Evolutionary conservation across 768 basidiomycete species (phyloP).

Genomic region (Strobilomyces dryophilus): DNA sequence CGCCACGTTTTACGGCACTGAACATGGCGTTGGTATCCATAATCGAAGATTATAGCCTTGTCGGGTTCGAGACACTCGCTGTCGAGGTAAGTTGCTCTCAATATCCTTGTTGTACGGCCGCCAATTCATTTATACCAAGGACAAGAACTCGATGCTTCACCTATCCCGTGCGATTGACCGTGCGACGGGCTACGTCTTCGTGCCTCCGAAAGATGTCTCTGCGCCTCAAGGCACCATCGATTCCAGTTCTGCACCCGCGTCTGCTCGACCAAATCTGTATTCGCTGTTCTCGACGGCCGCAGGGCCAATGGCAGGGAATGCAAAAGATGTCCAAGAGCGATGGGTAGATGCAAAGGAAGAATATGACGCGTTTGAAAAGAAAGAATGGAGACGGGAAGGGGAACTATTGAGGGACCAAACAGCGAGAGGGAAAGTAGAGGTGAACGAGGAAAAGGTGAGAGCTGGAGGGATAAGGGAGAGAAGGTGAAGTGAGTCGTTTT

Average conservation of each 20-base stretch:
- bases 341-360: slow-evolving; percentile 86
- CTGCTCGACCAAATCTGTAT: slow-evolving; percentile 59
- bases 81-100: slow-evolving; percentile 64
- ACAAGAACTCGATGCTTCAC: slow-evolving; percentile 92
- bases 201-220: slow-evolving; percentile 46
- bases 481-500: slow-evolving; percentile 18
- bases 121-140: slow-evolving; percentile 41
- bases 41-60: slow-evolving; percentile 90
- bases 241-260: slow-evolving; percentile 30
- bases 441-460: not conserved
- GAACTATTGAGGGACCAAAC: slow-evolving; percentile 35
- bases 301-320: slow-evolving; percentile 47
- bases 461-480: slow-evolving; percentile 26
- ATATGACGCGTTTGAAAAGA: slow-evolving; percentile 79
- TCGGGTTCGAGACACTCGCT: slow-evolving; percentile 94
- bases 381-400: slow-evolving; percentile 74
- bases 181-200: slow-evolving; percentile 87
- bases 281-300: slow-evolving; percentile 65
- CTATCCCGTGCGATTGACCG: slow-evolving; percentile 82
- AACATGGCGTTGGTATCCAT: slow-evolving; percentile 90
- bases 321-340: slow-evolving; percentile 84
- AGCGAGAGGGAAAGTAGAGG: slow-evolving; percentile 12
- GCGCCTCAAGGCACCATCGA: slow-evolving; percentile 31
- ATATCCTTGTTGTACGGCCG: not conserved
- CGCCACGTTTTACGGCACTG: slow-evolving; percentile 69